These are phyloP conservation scores for Candida piceae DNA, from an alignment of 805 yeast species.

Conservation along the genomic window DNA sequence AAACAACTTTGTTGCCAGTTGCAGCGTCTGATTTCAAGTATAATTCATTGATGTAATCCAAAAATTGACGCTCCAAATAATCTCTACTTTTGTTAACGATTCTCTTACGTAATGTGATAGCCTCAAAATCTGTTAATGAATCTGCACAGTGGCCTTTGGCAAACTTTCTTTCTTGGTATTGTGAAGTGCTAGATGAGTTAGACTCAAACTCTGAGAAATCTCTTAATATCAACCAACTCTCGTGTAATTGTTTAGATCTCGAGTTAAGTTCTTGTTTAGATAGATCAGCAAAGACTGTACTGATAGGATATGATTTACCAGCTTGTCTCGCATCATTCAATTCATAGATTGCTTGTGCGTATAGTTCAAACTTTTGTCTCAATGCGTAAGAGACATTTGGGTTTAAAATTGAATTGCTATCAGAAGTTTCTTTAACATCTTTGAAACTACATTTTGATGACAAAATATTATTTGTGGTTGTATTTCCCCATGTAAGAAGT, in stretches of 20 bases:
- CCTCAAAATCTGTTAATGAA: conserved; percentile 26
- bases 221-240: conserved; percentile 65
- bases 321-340: conserved; percentile 66
- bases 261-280: conserved; percentile 54
- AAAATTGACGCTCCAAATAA: conserved; percentile 73
- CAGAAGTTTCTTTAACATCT: conserved; percentile 23
- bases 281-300: conserved; percentile 55
- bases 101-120: conserved; percentile 34
- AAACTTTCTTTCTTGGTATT: conserved; percentile 27
- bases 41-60: conserved; percentile 63
- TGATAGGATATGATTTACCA: conserved; percentile 47
- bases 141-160: conserved; percentile 26
- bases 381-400: conserved; percentile 35
- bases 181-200: conserved; percentile 29
- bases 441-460: conserved; percentile 26
- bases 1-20: conserved; percentile 29
- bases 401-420: conserved; percentile 17
- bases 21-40: conserved; percentile 37
- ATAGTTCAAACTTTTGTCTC: conserved; percentile 59
- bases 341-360: conserved; percentile 65
- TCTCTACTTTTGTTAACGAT: conserved; percentile 51
- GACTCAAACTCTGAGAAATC: conserved; percentile 36
- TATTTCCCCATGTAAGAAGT: conserved; percentile 26
- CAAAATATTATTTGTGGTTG: conserved; percentile 22
- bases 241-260: conserved; percentile 66